These are phyloP conservation scores for Populus hybrid DNA, from an alignment of 441 rosid species.

Conservation along the genomic window DNA sequence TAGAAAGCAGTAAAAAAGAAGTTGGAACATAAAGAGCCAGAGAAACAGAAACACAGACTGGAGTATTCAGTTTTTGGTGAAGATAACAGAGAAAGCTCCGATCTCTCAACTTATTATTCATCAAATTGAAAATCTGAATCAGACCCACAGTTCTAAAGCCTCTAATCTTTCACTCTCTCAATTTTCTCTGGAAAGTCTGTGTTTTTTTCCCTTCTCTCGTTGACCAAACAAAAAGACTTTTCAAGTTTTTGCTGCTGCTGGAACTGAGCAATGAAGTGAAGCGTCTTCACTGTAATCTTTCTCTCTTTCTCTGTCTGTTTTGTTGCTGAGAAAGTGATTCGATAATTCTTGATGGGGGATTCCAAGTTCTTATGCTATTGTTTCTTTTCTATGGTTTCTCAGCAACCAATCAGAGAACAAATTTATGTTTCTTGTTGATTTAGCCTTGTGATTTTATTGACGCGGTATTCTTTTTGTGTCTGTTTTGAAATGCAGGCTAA, in stretches of 20 bases:
- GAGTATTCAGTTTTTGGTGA: slow-evolving; percentile 17
- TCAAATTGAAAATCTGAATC: slow-evolving; percentile 8
- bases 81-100: slow-evolving; percentile 28
- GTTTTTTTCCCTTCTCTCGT: slow-evolving; percentile 6
- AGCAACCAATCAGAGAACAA: background rate
- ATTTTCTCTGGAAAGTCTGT: slow-evolving; percentile 21
- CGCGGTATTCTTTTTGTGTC: background rate
- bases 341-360: background rate
- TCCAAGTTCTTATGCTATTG: background rate
- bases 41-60: background rate
- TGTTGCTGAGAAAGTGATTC: slow-evolving; percentile 14
- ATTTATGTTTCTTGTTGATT: background rate
- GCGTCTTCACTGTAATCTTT: slow-evolving; percentile 18
- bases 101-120: slow-evolving; percentile 8
- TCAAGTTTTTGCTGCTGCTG: slow-evolving; percentile 1
- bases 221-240: background rate
- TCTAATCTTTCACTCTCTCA: slow-evolving; percentile 21
- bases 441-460: slow-evolving; percentile 5
- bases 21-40: background rate
- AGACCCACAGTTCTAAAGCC: slow-evolving; percentile 18
- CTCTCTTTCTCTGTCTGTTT: slow-evolving; percentile 15
- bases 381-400: slow-evolving; percentile 6
- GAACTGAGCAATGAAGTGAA: slow-evolving; percentile 19
- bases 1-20: background rate
- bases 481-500: slow-evolving; percentile 31